phyloP scores from a whole-genome alignment of 345 rosid genomes.

The Bruguiera gymnorhiza region DNA sequence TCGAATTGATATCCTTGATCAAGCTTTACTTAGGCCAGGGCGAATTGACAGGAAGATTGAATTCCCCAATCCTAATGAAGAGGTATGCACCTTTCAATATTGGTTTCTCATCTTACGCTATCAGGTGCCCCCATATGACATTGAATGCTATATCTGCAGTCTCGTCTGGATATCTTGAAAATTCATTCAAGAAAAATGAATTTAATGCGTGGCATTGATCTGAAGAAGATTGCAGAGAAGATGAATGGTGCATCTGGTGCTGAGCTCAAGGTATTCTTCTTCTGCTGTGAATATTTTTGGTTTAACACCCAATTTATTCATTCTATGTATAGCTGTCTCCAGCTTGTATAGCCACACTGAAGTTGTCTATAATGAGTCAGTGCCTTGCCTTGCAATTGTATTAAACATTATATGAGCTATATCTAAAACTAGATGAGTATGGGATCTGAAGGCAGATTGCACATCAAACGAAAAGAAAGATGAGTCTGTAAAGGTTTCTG shows the following conservation, averaged over 20 bases:
- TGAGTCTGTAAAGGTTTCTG: too few relatives aligned
- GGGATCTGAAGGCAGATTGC: too few relatives aligned
- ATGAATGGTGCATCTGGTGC: constrained; percentile 99
- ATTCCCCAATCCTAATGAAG: constrained; percentile 97
- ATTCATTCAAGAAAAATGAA: constrained; percentile 98
- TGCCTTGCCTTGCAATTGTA: too few relatives aligned
- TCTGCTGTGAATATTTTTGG: background rate
- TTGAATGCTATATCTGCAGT: constrained; percentile 47
- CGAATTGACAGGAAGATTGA: constrained; percentile 97
- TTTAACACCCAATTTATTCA: background rate
- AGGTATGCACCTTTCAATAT: constrained; percentile 33
- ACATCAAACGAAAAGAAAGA: too few relatives aligned
- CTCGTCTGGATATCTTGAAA: constrained; percentile 87
- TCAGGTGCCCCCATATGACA: background rate
- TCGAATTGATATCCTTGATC: constrained; percentile 94
- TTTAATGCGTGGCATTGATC: constrained; percentile 94
- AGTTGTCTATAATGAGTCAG: too few relatives aligned
- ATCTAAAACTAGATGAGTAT: too few relatives aligned
- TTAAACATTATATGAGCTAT: too few relatives aligned
- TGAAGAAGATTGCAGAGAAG: constrained; percentile 97
- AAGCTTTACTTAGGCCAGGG: constrained; percentile 98
- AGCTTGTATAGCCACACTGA: too few relatives aligned
- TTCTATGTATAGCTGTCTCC: too few relatives aligned
- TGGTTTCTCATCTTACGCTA: background rate
- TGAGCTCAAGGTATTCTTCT: constrained; percentile 74